Conservation (phyloP, 1,284 basidiomycete species). For the Inonotus hispidus region DNA sequence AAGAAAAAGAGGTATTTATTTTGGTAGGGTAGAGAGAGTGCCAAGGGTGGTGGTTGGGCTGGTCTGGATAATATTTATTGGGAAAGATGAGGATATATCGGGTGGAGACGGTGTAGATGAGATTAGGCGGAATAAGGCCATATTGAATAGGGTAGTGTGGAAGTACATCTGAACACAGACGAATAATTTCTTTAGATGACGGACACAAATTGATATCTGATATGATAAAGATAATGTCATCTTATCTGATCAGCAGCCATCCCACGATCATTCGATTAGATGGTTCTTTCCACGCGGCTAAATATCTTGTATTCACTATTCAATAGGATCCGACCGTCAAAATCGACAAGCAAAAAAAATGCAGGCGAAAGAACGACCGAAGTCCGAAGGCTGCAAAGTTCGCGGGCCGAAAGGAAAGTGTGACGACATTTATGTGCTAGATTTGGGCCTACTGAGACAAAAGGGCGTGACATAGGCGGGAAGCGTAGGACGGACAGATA, state of each 20-base stretch:
- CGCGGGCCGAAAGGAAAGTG: neutral
- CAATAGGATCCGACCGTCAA: neutral
- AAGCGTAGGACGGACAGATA: too few relatives aligned
- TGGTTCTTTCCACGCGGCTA: neutral
- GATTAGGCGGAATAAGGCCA: constrained; percentile 1
- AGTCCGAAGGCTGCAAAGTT: neutral
- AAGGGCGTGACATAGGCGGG: neutral
- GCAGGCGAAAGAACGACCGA: neutral
- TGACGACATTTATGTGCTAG: neutral
- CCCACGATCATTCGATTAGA: neutral
- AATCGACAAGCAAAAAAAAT: neutral
- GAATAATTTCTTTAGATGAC: neutral
- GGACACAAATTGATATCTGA: neutral
- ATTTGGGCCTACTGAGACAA: neutral
- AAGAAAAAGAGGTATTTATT: neutral
- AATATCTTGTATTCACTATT: neutral
- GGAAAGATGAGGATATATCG: neutral
- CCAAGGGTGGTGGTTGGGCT: neutral
- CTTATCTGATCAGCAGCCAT: neutral
- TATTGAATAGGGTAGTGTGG: neutral
- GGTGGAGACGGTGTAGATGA: neutral
- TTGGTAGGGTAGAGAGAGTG: neutral
- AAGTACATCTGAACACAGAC: neutral
- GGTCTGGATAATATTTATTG: neutral
- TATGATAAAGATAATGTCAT: neutral